A percentile compares a stretch with the other conserved stretches of the same genome.
phyloP scores from a whole-genome alignment of 176 grass and related monocot species.

The Musa beccarii region DNA sequence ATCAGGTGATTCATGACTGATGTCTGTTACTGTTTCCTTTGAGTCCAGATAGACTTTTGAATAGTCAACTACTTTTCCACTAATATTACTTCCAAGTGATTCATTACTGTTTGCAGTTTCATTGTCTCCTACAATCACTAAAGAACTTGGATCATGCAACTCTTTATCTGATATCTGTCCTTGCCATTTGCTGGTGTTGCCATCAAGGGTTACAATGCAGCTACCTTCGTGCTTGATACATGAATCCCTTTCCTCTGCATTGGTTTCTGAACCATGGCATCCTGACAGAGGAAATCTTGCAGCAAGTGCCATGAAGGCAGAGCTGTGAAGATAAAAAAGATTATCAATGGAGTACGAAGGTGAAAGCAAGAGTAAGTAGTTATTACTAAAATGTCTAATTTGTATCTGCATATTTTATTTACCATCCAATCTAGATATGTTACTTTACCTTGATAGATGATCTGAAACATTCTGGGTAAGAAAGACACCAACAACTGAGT shows the following conservation, averaged over 20 bases:
- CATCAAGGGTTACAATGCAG: slow-evolving; percentile 31
- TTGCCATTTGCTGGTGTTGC: slow-evolving; percentile 31
- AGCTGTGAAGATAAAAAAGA: slow-evolving; percentile 32
- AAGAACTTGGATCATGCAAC: slow-evolving; percentile 29
- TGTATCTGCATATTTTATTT: not conserved
- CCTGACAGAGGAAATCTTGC: slow-evolving; percentile 49
- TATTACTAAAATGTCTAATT: not conserved
- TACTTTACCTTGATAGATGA: slow-evolving; percentile 33
- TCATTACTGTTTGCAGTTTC: slow-evolving; percentile 44
- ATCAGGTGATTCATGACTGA: slow-evolving; percentile 29
- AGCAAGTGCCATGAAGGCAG: slow-evolving; percentile 73
- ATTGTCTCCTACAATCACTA: slow-evolving; percentile 37
- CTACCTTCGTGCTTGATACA: slow-evolving; percentile 27
- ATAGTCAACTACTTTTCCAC: slow-evolving; percentile 16
- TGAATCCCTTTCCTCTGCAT: slow-evolving; percentile 14
- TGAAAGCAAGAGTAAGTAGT: not conserved
- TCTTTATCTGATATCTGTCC: slow-evolving; percentile 47
- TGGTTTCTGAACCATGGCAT: slow-evolving; percentile 9
- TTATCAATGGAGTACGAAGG: not conserved
- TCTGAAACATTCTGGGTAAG: slow-evolving; percentile 44
- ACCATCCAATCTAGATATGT: not conserved
- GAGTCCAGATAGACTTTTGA: slow-evolving; percentile 18
- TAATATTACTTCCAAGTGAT: slow-evolving; percentile 45
- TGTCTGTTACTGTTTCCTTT: slow-evolving; percentile 19
- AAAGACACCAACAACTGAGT: slow-evolving; percentile 42